These are phyloP conservation scores for Rugosomyces carneus DNA, from an alignment of 1,284 basidiomycete genomes.

Conservation along the genomic window DNA sequence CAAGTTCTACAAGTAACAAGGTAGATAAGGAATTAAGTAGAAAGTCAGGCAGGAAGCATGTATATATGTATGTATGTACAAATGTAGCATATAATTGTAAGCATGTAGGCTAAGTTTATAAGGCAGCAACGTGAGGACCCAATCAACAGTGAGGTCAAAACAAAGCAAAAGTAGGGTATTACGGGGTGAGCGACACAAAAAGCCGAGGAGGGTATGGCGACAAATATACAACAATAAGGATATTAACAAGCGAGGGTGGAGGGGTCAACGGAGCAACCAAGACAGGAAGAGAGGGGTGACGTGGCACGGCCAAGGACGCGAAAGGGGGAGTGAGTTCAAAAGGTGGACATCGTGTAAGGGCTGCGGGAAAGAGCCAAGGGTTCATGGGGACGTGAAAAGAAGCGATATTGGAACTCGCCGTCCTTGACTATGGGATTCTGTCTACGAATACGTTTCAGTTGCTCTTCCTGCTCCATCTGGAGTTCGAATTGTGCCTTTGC, in stretches of 20 bases:
- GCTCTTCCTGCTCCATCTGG: constrained; percentile 59
- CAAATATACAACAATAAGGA: constrained; percentile 40
- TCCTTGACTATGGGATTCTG: constrained; percentile 58
- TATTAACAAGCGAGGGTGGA: constrained; percentile 17
- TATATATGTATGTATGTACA: too few relatives aligned
- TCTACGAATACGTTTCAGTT: constrained; percentile 38
- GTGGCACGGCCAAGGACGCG: background rate
- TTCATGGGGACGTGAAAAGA: constrained; percentile 41
- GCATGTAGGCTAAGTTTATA: too few relatives aligned
- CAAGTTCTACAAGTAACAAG: too few relatives aligned
- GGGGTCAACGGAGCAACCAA: constrained; percentile 7
- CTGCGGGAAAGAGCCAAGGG: constrained; percentile 27
- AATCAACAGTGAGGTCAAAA: too few relatives aligned
- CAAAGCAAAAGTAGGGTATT: too few relatives aligned
- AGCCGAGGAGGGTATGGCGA: too few relatives aligned
- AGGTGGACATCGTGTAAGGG: constrained; percentile 45
- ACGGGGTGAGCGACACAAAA: too few relatives aligned
- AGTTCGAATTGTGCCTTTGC: constrained; percentile 59
- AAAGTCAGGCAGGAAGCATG: too few relatives aligned
- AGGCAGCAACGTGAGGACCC: too few relatives aligned
- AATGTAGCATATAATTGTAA: too few relatives aligned
- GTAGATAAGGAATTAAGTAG: too few relatives aligned
- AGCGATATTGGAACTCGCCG: constrained; percentile 63
- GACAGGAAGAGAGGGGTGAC: background rate
- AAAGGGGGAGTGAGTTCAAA: constrained; percentile 30